phyloP scores from a whole-genome alignment of 257 asterid genomes.

The Verbascum thapsus region DNA sequence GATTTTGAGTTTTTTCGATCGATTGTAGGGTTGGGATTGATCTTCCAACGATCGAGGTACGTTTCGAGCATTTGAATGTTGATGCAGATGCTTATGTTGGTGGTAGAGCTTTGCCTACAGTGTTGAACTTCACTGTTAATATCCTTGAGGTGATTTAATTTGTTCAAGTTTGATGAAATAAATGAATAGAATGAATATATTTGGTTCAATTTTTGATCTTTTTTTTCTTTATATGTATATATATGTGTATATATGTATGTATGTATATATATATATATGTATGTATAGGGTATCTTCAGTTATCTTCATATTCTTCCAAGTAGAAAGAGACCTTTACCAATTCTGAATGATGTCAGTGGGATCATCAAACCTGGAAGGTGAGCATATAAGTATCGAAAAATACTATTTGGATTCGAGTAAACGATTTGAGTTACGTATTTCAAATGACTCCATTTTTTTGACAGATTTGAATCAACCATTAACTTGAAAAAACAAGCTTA shows the following conservation, averaged over 20 bases:
- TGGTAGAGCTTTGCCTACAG: slow-evolving; percentile 83
- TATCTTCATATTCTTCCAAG: slow-evolving; percentile 57
- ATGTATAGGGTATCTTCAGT: slow-evolving; percentile 62
- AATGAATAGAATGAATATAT: not conserved
- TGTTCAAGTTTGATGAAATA: not conserved
- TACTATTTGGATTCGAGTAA: no score
- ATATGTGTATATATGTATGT: no score
- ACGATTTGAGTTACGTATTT: no score
- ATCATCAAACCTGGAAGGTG: slow-evolving; percentile 91
- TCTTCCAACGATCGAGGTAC: slow-evolving; percentile 78
- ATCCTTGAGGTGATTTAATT: slow-evolving; percentile 64
- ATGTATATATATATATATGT: no score
- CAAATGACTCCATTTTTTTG: no score
- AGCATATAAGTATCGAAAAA: no score
- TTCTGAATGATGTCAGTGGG: slow-evolving; percentile 75
- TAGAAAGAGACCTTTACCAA: slow-evolving; percentile 70
- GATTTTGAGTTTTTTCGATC: slow-evolving; percentile 3
- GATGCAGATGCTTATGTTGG: slow-evolving; percentile 87
- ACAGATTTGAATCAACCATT: no score
- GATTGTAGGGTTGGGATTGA: slow-evolving; percentile 87
- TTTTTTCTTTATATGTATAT: not conserved
- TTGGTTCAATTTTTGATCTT: slow-evolving; percentile 22
- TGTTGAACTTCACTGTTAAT: slow-evolving; percentile 65
- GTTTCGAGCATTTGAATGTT: slow-evolving; percentile 71
- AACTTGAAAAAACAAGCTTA: no score